Evolutionary conservation across 1,139 yeast genomes (phyloP).

Genomic region (Casaregolazyma suthepensis): DNA sequence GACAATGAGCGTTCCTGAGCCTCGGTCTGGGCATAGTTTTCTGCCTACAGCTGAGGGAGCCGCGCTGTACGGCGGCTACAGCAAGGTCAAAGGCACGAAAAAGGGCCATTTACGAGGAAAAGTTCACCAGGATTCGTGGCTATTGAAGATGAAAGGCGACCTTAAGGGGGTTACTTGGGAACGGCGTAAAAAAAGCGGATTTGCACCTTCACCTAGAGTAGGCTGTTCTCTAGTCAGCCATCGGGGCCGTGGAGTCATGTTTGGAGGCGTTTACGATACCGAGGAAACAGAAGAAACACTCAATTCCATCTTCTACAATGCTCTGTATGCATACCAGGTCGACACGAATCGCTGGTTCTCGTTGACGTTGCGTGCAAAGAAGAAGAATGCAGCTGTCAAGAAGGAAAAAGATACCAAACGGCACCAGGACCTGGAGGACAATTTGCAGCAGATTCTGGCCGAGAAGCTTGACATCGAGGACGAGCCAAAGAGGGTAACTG

Average conservation of each 20-base stretch:
- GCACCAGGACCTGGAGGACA: conserved; percentile 78
- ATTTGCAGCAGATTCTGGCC: conserved; percentile 66
- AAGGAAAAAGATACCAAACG: conserved; percentile 41
- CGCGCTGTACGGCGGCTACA: conserved; percentile 85
- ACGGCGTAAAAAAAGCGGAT: conserved; percentile 81
- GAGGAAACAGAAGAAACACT: conserved; percentile 93
- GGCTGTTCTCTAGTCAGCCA: conserved; percentile 89
- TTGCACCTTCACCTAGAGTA: conserved; percentile 86
- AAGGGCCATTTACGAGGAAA: conserved; percentile 90
- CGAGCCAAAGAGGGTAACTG: conserved; percentile 31
- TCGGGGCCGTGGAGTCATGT: conserved; percentile 85
- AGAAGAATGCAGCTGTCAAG: conserved; percentile 29
- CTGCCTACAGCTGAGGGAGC: conserved; percentile 82
- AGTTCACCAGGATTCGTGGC: conserved; percentile 84
- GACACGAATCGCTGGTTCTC: conserved; percentile 90
- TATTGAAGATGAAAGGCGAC: conserved; percentile 80
- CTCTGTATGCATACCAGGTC: conserved; percentile 72
- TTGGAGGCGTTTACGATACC: conserved; percentile 93
- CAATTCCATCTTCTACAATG: conserved; percentile 79
- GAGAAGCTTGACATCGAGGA: conserved; percentile 59
- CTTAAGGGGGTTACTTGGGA: conserved; percentile 80
- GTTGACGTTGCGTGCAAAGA: conserved; percentile 59
- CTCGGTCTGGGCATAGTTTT: conserved; percentile 89
- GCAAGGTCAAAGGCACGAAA: conserved; percentile 76
- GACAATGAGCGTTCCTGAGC: conserved; percentile 76